phyloP scores from a whole-genome alignment of 1,284 basidiomycete species.

The Wallemia hederae region DNA sequence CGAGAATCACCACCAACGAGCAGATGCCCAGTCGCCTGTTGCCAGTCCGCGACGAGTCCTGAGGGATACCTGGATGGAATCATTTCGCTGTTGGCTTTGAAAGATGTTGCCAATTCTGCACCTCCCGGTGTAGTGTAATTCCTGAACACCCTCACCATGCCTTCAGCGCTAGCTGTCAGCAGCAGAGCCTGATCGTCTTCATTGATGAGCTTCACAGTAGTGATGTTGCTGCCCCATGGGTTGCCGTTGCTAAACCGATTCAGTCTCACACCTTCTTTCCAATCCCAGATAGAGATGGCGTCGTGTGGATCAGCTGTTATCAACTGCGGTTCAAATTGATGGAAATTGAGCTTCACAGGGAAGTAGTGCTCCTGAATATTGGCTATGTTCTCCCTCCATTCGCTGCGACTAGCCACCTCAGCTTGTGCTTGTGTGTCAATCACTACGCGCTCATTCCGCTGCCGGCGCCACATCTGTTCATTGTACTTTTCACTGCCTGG shows the following conservation, averaged over 20 bases:
- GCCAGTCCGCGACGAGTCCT: slow-evolving; percentile 78
- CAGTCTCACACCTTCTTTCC: slow-evolving; percentile 48
- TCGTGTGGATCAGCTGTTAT: slow-evolving; percentile 62
- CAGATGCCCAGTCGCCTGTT: slow-evolving; percentile 56
- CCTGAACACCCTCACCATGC: slow-evolving; percentile 64
- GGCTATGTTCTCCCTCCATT: slow-evolving; percentile 35
- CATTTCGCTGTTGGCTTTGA: slow-evolving; percentile 61
- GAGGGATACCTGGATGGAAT: slow-evolving; percentile 29
- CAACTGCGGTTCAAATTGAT: slow-evolving; percentile 70
- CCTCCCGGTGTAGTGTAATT: slow-evolving; percentile 33
- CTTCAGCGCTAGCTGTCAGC: slow-evolving; percentile 61
- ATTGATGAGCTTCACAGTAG: slow-evolving; percentile 76
- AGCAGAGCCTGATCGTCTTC: slow-evolving; percentile 81
- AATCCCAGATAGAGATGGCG: slow-evolving; percentile 79
- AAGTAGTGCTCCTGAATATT: slow-evolving; percentile 38
- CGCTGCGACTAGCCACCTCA: slow-evolving; percentile 10
- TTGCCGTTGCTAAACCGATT: slow-evolving; percentile 75
- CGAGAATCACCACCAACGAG: slow-evolving; percentile 73
- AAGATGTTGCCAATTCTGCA: slow-evolving; percentile 66
- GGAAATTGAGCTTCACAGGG: slow-evolving; percentile 56
- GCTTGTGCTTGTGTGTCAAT: slow-evolving; percentile 25
- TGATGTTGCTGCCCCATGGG: slow-evolving; percentile 48
- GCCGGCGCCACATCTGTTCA: slow-evolving; percentile 79
- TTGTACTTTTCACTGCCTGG: slow-evolving; percentile 81
- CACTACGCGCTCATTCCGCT: slow-evolving; percentile 56